These are phyloP conservation scores for Rhodosorus marinus DNA, from an alignment of 23 red algal species.

Conservation along the genomic window DNA sequence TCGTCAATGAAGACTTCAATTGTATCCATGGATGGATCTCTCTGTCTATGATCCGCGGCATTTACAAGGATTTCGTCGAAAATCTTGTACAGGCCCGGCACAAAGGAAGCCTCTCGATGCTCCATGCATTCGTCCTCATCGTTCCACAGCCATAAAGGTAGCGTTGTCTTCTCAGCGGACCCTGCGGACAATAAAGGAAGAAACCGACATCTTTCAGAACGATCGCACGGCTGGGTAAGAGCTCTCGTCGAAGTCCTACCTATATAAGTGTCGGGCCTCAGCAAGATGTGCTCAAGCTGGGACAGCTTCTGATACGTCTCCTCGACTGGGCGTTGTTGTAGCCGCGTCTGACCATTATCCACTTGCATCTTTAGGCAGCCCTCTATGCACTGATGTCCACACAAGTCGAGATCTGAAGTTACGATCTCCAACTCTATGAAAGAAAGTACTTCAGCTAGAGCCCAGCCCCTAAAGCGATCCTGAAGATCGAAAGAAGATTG, in stretches of 20 bases:
- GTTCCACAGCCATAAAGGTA: constrained; percentile 43
- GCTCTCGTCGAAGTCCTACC: too few species aligned
- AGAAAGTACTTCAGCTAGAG: too few species aligned
- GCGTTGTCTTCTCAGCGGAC: constrained; percentile 13
- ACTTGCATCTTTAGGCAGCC: too few species aligned
- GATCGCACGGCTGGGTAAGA: neutral
- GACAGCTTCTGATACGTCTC: constrained; percentile 73
- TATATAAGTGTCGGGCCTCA: constrained; percentile 92
- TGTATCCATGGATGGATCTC: constrained; percentile 45
- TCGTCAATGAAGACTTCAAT: constrained; percentile 74
- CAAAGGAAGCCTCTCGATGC: constrained; percentile 42
- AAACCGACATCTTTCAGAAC: neutral
- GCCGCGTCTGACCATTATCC: too few species aligned
- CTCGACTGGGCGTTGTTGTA: too few species aligned
- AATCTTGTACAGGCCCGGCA: constrained; percentile 94
- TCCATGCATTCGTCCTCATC: constrained; percentile 13
- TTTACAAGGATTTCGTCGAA: constrained; percentile 99
- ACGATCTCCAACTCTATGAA: too few species aligned
- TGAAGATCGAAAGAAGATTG: too few species aligned
- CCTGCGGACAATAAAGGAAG: neutral
- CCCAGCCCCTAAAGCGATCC: too few species aligned
- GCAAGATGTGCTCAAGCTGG: constrained; percentile 88
- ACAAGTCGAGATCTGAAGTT: too few species aligned
- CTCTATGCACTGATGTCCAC: too few species aligned
- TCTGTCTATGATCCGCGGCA: constrained; percentile 78